Base-by-base conservation (phyloP, 2,329 filamentous ascomycete genomes). In the Cladosporium colombiae region DNA sequence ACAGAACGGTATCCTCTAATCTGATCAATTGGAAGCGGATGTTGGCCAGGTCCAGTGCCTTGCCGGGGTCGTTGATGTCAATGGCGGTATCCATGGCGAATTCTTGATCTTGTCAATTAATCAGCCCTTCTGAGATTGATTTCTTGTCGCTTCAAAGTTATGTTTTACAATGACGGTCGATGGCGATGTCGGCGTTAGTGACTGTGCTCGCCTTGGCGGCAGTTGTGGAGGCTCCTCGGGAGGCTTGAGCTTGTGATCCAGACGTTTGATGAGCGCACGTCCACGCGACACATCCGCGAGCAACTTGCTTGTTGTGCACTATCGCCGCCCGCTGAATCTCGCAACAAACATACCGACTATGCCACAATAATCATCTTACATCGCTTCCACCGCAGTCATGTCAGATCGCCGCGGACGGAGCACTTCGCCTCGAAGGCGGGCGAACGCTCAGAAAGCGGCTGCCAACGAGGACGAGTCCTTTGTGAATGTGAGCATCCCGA, bases 1-100 rank as follows among this genome's bases (percentile, higher is more conserved):
- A 97, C 71, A 92, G 96, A 76, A 99, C 98, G 68, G 94, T 98
- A 77, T 99, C 95, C 82, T 99, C 95, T 21, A 98, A 86, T 23
- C 95, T 95, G 75, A 95, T 99, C 74, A 75, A 69, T 65, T 76
- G 74, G 68, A 92, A 96, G 69, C 95, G 91, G 77, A 98, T 99
- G 76, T 95, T 92, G 69, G 88, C 85, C 58, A 99, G 86, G 77
- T 98, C 93, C 74, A 99, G 83, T 18, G 94, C 93, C 82, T 92
- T 91, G 71, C 88, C 87, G 75, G 89, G 87, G 79, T 98, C 91
- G 46, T 89, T 91, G 68, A 97, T 87, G 78, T 97, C 93, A 74
- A 98, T 92, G 57, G 92, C 88, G 21, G 91, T 85, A 78, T 99
- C 95, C 95, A 99, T 99, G 63, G 16, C 60, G 35, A 7, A 14